Conservation (phyloP, 257 asterid genomes). For the Cinchona pubescens region DNA sequence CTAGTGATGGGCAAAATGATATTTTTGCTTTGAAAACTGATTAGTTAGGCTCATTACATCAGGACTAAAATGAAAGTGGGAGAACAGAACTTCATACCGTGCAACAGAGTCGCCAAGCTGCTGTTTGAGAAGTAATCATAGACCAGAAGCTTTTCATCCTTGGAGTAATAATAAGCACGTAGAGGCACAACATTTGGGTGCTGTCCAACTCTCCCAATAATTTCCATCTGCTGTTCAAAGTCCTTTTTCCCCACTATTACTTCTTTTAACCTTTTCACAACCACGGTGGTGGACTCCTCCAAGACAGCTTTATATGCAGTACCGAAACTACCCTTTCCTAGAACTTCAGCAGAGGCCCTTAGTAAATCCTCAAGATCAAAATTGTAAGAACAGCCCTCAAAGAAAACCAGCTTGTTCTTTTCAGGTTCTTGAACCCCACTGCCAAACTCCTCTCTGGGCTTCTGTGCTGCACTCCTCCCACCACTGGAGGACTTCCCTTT, state of each 20-base stretch:
- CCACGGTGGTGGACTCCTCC: conserved; percentile 92
- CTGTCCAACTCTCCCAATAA: conserved; percentile 74
- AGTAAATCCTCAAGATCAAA: conserved; percentile 91
- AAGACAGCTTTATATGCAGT: conserved; percentile 88
- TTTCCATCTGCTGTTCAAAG: conserved; percentile 96
- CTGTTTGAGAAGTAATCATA: conserved; percentile 70
- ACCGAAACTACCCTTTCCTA: conserved; percentile 93
- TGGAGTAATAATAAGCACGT: conserved; percentile 93
- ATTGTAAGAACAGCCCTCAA: conserved; percentile 83
- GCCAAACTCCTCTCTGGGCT: conserved; percentile 83
- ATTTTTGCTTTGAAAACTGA: background rate
- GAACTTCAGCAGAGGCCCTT: conserved; percentile 93
- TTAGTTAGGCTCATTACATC: background rate
- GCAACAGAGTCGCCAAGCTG: conserved; percentile 73
- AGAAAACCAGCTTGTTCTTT: conserved; percentile 82
- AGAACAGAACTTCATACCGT: conserved; percentile 44
- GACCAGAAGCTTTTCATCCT: conserved; percentile 92
- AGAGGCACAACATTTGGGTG: conserved; percentile 71
- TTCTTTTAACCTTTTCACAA: conserved; percentile 86
- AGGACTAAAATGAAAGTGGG: background rate
- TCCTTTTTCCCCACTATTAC: conserved; percentile 86
- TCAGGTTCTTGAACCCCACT: conserved; percentile 91
- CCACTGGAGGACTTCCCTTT: conserved; percentile 64
- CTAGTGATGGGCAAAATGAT: background rate
- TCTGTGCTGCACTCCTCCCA: conserved; percentile 75